Percentiles rank a stretch among this genome's conserved stretches.
Evolutionary conservation across 2,329 filamentous ascomycete genomes (phyloP).

Genomic region (Fusarium chuoi): DNA sequence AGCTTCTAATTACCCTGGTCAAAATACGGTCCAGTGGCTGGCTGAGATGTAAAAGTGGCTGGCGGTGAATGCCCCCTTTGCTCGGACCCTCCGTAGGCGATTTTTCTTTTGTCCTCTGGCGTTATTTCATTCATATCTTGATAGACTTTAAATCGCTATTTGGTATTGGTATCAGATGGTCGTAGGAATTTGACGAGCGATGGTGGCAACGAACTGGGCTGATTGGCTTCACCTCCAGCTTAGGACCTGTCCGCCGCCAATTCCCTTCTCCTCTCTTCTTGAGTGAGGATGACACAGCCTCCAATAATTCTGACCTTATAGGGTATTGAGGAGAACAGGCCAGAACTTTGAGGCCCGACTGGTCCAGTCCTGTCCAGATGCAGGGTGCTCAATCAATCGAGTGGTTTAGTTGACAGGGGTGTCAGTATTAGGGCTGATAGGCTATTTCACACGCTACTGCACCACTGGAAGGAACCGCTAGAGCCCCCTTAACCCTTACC

Average conservation of each 20-base stretch:
- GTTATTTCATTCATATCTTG: too few species aligned
- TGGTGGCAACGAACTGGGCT: too few species aligned
- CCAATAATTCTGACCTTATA: not conserved
- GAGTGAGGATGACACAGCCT: not conserved
- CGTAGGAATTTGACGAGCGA: not conserved
- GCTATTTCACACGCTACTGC: not conserved
- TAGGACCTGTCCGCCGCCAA: not conserved
- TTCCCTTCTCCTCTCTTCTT: not conserved
- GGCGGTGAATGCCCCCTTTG: not conserved
- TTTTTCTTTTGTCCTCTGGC: too few species aligned
- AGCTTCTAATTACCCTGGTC: not conserved
- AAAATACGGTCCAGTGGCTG: not conserved
- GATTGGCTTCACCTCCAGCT: not conserved
- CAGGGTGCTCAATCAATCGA: not conserved
- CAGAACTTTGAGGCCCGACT: not conserved
- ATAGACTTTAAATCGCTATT: too few species aligned
- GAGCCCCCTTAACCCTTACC: not conserved
- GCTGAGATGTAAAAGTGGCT: conserved; percentile 21
- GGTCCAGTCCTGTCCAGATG: not conserved
- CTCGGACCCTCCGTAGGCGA: too few species aligned
- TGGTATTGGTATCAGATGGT: too few species aligned
- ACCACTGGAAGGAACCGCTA: not conserved
- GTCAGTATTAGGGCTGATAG: too few species aligned
- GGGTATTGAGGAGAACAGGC: not conserved
- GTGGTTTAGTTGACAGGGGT: not conserved